Evolutionary conservation across 371 early-diverging fungal species (phyloP).

Genomic region (Thermomucor indicae-seudaticae): DNA sequence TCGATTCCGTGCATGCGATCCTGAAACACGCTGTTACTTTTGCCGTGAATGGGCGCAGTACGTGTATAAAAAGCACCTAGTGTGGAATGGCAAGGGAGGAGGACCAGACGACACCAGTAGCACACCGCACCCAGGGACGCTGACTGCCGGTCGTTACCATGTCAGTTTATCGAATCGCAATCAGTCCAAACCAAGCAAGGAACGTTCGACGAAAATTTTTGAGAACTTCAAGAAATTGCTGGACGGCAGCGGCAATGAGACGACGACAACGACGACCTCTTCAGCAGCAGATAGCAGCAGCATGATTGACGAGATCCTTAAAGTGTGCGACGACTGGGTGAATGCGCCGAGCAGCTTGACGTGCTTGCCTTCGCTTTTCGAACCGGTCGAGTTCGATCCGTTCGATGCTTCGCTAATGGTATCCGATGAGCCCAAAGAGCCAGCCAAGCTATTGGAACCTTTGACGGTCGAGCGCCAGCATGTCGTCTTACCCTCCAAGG

Average conservation of each 20-base stretch:
- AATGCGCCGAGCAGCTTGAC: slow-evolving; percentile 22
- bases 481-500: slow-evolving; percentile 55
- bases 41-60: slow-evolving; percentile 83
- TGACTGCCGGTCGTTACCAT: slow-evolving; percentile 22
- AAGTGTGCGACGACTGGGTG: slow-evolving; percentile 27
- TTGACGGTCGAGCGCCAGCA: slow-evolving; percentile 50
- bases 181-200: neutral
- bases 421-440: slow-evolving; percentile 52
- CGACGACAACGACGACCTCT: neutral
- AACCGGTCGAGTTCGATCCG: slow-evolving; percentile 40
- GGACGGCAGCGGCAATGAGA: too few species aligned
- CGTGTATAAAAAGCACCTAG: slow-evolving; percentile 66
- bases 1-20: slow-evolving; percentile 71
- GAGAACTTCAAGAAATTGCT: slow-evolving; percentile 8
- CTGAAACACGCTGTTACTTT: slow-evolving; percentile 65
- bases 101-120: neutral
- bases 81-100: slow-evolving; percentile 32
- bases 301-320: slow-evolving; percentile 10
- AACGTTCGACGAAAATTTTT: slow-evolving; percentile 4
- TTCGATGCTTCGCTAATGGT: slow-evolving; percentile 48
- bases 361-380: slow-evolving; percentile 28
- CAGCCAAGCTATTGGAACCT: slow-evolving; percentile 54
- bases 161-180: neutral
- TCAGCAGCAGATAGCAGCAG: neutral
- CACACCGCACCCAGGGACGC: too few species aligned